Conservation (phyloP, 208 protist species). For the Trypanosoma cruzi region DNA sequence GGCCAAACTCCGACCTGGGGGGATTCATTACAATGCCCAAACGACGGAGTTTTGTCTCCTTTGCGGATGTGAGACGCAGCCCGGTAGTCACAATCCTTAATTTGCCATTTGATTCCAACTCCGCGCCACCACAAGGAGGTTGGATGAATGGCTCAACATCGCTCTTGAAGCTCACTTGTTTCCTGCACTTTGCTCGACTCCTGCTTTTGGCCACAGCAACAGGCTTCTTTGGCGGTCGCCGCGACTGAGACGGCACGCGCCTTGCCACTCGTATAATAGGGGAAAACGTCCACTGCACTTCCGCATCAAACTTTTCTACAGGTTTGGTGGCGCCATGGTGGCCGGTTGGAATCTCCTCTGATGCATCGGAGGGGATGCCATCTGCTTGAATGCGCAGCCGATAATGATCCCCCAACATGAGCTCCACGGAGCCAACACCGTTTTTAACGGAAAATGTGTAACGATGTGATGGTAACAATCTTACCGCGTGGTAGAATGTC, state of each 20-base stretch:
- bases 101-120: conserved; percentile 5
- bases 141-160: background rate
- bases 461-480: conserved; percentile 27
- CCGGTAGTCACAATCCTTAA: conserved; percentile 66
- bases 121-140: background rate
- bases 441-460: conserved; percentile 20
- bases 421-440: background rate
- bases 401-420: conserved; percentile 18
- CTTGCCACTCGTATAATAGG: background rate
- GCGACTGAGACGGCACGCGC: background rate
- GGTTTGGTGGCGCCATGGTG: background rate
- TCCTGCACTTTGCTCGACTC: background rate
- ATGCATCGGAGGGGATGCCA: background rate
- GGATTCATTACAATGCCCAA: conserved; percentile 66
- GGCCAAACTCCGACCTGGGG: conserved; percentile 27
- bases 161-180: background rate
- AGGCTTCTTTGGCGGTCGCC: background rate
- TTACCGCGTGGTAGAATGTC: conserved; percentile 18
- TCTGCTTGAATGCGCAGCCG: background rate
- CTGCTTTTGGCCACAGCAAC: background rate
- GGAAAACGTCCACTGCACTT: conserved; percentile 10
- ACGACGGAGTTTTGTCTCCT: conserved; percentile 25
- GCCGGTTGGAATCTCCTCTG: background rate
- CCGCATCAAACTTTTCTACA: conserved; percentile 8
- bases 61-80: conserved; percentile 36